Conservation (phyloP, 2,329 filamentous ascomycete species). For the Apiospora phragmitis region DNA sequence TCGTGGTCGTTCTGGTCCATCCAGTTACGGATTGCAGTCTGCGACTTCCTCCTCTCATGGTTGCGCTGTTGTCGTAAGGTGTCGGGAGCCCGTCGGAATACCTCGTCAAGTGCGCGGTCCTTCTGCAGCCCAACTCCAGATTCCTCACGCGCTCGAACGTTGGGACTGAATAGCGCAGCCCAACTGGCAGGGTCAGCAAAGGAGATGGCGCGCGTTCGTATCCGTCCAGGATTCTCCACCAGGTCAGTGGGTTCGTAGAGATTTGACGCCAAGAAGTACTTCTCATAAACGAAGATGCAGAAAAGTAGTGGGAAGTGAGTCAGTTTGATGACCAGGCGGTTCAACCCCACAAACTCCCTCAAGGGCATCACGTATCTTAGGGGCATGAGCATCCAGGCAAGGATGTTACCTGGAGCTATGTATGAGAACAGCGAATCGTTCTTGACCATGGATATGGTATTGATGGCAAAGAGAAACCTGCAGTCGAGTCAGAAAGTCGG, state of each 20-base stretch:
- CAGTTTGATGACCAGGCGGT: conserved; percentile 86
- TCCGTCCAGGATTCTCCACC: conserved; percentile 67
- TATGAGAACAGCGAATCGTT: conserved; percentile 97
- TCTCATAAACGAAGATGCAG: conserved; percentile 85
- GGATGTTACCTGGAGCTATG: conserved; percentile 84
- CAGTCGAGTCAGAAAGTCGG: conserved; percentile 13
- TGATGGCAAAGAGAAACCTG: conserved; percentile 88
- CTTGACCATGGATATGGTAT: conserved; percentile 97
- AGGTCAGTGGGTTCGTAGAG: conserved; percentile 84
- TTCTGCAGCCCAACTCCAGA: conserved; percentile 89
- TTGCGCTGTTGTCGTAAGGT: conserved; percentile 60
- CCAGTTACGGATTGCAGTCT: conserved; percentile 84
- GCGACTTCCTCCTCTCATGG: conserved; percentile 70
- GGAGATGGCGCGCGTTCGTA: conserved; percentile 51
- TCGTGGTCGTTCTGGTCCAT: conserved; percentile 69
- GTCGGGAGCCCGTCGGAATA: conserved; percentile 76
- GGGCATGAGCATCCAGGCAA: conserved; percentile 87
- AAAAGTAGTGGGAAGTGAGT: conserved; percentile 89
- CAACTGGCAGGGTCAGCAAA: conserved; percentile 57
- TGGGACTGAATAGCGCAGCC: conserved; percentile 72
- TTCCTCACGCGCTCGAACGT: conserved; percentile 73
- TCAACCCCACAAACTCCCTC: conserved; percentile 78
- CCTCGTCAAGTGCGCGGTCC: conserved; percentile 85
- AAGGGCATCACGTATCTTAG: conserved; percentile 79
- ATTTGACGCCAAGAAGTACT: conserved; percentile 70